Evolutionary conservation across 495 filamentous ascomycete genomes (phyloP).

Genomic region (Friedmanniomyces simplex): DNA sequence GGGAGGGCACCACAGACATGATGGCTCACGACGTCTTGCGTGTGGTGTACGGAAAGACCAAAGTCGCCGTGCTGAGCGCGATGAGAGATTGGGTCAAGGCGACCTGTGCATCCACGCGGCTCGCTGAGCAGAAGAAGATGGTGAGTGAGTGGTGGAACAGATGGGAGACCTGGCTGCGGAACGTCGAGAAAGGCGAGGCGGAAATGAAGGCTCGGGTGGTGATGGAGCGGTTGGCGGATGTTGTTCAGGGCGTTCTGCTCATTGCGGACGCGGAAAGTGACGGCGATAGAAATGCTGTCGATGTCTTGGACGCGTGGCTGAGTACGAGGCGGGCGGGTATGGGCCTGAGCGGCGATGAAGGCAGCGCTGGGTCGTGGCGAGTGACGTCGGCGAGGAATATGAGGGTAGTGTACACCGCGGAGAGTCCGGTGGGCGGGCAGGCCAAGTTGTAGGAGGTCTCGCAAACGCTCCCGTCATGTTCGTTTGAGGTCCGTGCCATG

Average conservation of each 20-base stretch:
- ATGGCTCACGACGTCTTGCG: slow-evolving; percentile 51
- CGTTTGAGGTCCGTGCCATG: no score
- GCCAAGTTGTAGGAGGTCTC: no score
- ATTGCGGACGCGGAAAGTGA: slow-evolving; percentile 24
- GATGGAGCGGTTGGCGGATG: slow-evolving; percentile 16
- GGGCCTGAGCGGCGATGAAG: no score
- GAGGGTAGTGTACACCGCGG: no score
- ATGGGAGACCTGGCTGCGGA: slow-evolving; percentile 3
- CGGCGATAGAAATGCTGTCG: slow-evolving; percentile 17
- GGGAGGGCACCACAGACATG: slow-evolving; percentile 68
- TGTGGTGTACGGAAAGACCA: slow-evolving; percentile 39
- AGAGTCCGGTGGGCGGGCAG: no score
- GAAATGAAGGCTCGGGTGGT: slow-evolving; percentile 19
- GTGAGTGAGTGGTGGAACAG: slow-evolving; percentile 2
- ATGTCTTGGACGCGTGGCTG: slow-evolving; percentile 1
- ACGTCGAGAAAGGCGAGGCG: slow-evolving; percentile 17
- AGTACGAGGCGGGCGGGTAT: no score
- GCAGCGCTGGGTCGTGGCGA: no score
- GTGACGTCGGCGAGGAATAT: no score
- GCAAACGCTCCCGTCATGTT: no score
- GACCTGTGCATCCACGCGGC: not conserved
- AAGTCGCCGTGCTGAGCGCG: slow-evolving; percentile 32
- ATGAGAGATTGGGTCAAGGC: slow-evolving; percentile 32
- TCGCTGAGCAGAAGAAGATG: not conserved
- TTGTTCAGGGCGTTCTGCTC: slow-evolving; percentile 23